Conservation (phyloP, 768 basidiomycete genomes). For the Dioszegia aurantiaca region DNA sequence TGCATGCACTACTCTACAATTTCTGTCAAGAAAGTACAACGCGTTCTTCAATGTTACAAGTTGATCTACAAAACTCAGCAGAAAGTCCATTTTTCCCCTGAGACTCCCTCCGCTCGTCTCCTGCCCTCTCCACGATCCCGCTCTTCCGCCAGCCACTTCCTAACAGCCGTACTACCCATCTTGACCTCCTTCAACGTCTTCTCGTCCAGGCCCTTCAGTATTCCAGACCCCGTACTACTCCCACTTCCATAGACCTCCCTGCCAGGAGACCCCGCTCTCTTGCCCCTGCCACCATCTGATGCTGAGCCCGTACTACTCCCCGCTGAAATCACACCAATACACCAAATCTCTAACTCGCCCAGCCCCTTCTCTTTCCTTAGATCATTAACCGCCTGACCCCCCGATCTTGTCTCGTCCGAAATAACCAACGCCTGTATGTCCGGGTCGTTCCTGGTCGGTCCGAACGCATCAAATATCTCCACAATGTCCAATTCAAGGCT, state of each 20-base stretch:
- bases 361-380: constrained; percentile 61
- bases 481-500: constrained; percentile 58
- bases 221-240: constrained; percentile 1
- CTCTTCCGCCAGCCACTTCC: constrained; percentile 69
- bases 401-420: constrained; percentile 78
- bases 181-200: constrained; percentile 72
- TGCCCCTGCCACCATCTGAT: not conserved
- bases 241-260: too few species aligned
- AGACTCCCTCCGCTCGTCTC: constrained; percentile 1
- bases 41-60: too few species aligned
- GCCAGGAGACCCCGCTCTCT: not conserved
- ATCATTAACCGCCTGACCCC: constrained; percentile 53
- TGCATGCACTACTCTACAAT: too few species aligned
- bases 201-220: constrained; percentile 60
- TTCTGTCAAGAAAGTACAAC: too few species aligned
- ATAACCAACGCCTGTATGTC: constrained; percentile 90
- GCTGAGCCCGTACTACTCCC: constrained; percentile 2
- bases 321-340: constrained; percentile 76
- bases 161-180: constrained; percentile 90
- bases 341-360: constrained; percentile 63
- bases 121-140: not conserved
- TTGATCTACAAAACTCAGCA: too few species aligned
- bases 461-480: constrained; percentile 78
- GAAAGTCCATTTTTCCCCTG: too few species aligned
- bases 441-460: constrained; percentile 82